Evolutionary conservation across 2,329 filamentous ascomycete genomes (phyloP), one percentile per base, ranked within the genome.

Genomic region (Cercospora sesami): DNA sequence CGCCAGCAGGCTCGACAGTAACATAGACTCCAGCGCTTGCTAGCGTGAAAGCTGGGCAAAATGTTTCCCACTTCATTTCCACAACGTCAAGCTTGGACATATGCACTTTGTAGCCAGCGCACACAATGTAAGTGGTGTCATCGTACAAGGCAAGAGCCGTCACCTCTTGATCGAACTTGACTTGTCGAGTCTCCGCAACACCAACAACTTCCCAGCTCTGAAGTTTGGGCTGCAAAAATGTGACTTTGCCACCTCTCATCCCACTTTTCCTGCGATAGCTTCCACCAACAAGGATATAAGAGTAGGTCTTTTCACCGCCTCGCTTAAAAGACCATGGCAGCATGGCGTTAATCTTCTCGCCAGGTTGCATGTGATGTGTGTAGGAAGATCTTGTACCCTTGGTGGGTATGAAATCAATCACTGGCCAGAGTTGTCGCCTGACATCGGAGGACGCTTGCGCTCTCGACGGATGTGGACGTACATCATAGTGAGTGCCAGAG

Each of bases 301-400:
- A 83, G 77, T 89, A 90, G 0, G 79, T 83, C 65, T 85, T 86
- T 42, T 86, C 83, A 65, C 86, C 86, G 33, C 81, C 79, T 5
- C 45, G 55, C 3, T 62, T 69, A 58, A 73, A 72, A 2, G 74
- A 74, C 91, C 91, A 93, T 69, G 91, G 88, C 1, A 85, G 78
- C 7, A 93, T 77, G 1, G 86, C 83, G 53, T 86, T 82, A 1
- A 93, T 85, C 45, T 83, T 83, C 69, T 91, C 88, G 0, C 85
- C 85, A 0, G 78, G 70, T 55, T 86, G 83, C 16, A 93, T 80
- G 3, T 85, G 70, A 63, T 74, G 71, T 1, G 65, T 65, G 53
- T 64, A 75, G 16, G 70, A 60, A 10, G 60, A 18, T 8, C 53
- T 26, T 4, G 14, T 66, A 18, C 57, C 64, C 55, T 72, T 71